Base-by-base conservation (phyloP, 78 protist species). In the Trichosphaerium sp. region DNA sequence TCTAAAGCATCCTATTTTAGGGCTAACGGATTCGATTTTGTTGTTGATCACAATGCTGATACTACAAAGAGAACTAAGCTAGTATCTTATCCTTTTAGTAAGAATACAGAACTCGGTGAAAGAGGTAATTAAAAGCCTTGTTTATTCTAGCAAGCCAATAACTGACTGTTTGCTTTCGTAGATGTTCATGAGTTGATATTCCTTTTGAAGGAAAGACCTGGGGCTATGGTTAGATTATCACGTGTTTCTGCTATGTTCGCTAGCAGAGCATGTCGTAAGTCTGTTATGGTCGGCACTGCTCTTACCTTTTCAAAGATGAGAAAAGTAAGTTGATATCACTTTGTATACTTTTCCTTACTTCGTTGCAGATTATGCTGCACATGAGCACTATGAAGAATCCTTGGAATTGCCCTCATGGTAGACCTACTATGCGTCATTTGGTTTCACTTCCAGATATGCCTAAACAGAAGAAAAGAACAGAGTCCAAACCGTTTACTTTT, bases 351-450 rank as follows among this genome's bases (percentile, higher is more conserved):
- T n/a, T 4, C 57, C 21, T n/a, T n/a, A n/a, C n/a, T n/a, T n/a
- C n/a, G n/a, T n/a, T 39, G 32, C 65, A 60, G 61, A 25, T 75
- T 15, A 64, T 85, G 23, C 44, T 23, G 28, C 69, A 84, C 80
- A 74, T 82, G 69, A 52, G 80, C 52, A 38, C 41, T 59, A 64
- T 89, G 51, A 67, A 75, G 10, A 56, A 81, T 25, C 97, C 98
- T 39, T 93, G 97, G 99, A 70, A 74, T 65, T 95, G 99, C 67
- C 99, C 99, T 18, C 99, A 95, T 62, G 99, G 99, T 41, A 67
- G 99, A 34, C 97, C 98, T 0, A 95, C 97, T 0, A 73, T 95
- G 82, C 81, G 97, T 26, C 96, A 93, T 67, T 32, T 88, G n/a
- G n/a, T n/a, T n/a, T n/a, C n/a, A n/a, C n/a, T n/a, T n/a, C n/a